Conservation (phyloP, 1,284 basidiomycete species). For the Pterulicium gracile region DNA sequence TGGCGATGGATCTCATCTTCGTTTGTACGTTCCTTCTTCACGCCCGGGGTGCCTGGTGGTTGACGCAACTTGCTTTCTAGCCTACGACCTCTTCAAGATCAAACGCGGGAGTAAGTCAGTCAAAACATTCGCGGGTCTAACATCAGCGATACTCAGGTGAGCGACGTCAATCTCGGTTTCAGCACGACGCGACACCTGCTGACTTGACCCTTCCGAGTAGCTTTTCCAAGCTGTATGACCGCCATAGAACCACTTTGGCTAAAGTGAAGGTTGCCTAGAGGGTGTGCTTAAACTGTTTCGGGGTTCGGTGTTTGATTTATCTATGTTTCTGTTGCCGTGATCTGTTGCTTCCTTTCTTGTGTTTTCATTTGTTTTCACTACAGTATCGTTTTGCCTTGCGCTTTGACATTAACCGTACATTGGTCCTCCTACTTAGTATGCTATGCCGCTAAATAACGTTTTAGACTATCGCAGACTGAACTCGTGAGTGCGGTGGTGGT, state of each 20-base stretch:
- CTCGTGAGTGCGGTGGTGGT: too few relatives aligned
- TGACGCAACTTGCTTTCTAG: constrained; percentile 17
- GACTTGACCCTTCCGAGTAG: constrained; percentile 22
- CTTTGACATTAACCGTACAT: too few relatives aligned
- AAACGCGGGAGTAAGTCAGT: constrained; percentile 48
- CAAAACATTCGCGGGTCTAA: constrained; percentile 56
- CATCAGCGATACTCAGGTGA: constrained; percentile 63
- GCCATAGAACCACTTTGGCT: constrained; percentile 47
- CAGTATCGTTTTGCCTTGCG: too few relatives aligned
- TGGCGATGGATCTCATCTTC: constrained; percentile 73
- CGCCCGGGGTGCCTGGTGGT: neutral
- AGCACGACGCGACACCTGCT: neutral
- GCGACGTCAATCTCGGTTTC: constrained; percentile 10
- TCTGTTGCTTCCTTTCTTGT: too few relatives aligned
- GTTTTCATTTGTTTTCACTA: too few relatives aligned
- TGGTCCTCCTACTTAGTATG: too few relatives aligned
- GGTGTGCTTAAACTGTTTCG: too few relatives aligned
- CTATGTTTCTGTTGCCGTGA: too few relatives aligned
- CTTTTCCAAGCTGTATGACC: constrained; percentile 59
- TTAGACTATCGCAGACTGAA: too few relatives aligned
- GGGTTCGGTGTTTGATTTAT: neutral
- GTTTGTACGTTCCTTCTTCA: constrained; percentile 61
- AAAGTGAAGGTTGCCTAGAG: neutral
- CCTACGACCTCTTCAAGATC: constrained; percentile 46
- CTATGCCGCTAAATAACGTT: too few relatives aligned